Evolutionary conservation across 2,329 filamentous ascomycete genomes (phyloP).

Genomic region (Ceratocystis cubensis): DNA sequence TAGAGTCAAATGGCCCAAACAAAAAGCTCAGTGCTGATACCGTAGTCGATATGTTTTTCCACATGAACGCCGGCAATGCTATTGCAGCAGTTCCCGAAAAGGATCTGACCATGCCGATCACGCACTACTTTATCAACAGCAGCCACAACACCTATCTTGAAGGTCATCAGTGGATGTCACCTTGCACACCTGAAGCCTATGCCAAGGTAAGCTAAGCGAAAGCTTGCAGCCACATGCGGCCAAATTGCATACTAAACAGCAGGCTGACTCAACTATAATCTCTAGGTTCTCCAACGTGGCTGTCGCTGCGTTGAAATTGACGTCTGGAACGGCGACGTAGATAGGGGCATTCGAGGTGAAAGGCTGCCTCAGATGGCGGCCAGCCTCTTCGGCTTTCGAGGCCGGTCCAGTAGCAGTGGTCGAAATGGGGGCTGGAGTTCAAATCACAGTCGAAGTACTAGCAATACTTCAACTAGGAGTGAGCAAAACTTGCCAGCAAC

Average conservation of each 20-base stretch:
- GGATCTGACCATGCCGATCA: slow-evolving; percentile 56
- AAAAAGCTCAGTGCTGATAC: neutral
- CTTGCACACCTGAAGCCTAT: slow-evolving; percentile 67
- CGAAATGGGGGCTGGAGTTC: neutral
- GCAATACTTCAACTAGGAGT: neutral
- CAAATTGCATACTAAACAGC: neutral
- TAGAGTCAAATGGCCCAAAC: neutral
- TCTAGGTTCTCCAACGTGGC: slow-evolving; percentile 56
- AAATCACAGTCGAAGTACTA: neutral
- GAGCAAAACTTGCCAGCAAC: neutral
- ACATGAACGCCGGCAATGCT: slow-evolving; percentile 28
- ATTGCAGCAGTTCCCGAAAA: slow-evolving; percentile 33
- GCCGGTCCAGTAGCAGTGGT: slow-evolving; percentile 22
- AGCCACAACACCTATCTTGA: slow-evolving; percentile 90
- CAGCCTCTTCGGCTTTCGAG: slow-evolving; percentile 30
- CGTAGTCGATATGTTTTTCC: slow-evolving; percentile 15
- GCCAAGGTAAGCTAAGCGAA: slow-evolving; percentile 44
- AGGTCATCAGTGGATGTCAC: slow-evolving; percentile 72
- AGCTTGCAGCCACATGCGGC: neutral
- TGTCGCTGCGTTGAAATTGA: slow-evolving; percentile 92
- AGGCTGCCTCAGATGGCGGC: slow-evolving; percentile 36
- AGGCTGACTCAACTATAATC: neutral
- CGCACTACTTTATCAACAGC: slow-evolving; percentile 87
- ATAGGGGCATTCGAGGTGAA: slow-evolving; percentile 36
- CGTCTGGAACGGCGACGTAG: slow-evolving; percentile 67